Conservation (phyloP, 371 early-diverging fungal species). For the Fennellomyces sp. region DNA sequence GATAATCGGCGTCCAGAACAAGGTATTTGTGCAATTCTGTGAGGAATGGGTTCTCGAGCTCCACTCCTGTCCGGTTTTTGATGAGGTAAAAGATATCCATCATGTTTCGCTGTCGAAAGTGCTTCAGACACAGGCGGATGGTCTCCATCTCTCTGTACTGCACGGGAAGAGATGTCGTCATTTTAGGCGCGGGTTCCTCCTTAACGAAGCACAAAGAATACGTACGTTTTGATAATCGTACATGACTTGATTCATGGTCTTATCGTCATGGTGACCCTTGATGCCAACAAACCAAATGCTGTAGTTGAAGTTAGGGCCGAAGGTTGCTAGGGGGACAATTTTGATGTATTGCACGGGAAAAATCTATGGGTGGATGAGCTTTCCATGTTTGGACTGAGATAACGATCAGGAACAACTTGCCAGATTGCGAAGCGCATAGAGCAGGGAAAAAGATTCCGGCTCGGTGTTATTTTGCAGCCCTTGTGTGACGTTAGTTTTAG, state of each 20-base stretch:
- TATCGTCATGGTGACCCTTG: slow-evolving; percentile 72
- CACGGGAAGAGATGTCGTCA: slow-evolving; percentile 2
- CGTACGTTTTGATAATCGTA: slow-evolving; percentile 71
- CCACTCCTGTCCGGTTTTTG: slow-evolving; percentile 60
- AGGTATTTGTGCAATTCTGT: slow-evolving; percentile 72
- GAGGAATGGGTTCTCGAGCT: slow-evolving; percentile 82
- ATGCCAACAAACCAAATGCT: slow-evolving; percentile 95
- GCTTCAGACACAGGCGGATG: slow-evolving; percentile 84
- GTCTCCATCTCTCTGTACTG: slow-evolving; percentile 80
- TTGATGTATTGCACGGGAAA: slow-evolving; percentile 90
- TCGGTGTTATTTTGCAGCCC: slow-evolving; percentile 89
- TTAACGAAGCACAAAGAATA: not conserved
- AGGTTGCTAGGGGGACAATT: slow-evolving; percentile 90
- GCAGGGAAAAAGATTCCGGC: slow-evolving; percentile 86
- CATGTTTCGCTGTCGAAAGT: slow-evolving; percentile 84
- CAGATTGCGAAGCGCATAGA: slow-evolving; percentile 13
- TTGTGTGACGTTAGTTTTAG: slow-evolving; percentile 15
- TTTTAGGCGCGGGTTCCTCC: not conserved
- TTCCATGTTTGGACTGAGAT: not conserved
- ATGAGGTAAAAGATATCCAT: slow-evolving; percentile 73
- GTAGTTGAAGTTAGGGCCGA: slow-evolving; percentile 94
- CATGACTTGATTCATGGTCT: slow-evolving; percentile 64
- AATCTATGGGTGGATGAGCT: slow-evolving; percentile 43
- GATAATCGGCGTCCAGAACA: slow-evolving; percentile 75
- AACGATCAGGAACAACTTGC: not conserved